Conservation (phyloP, 2,329 filamentous ascomycete species). For the Ascochyta koolunga region DNA sequence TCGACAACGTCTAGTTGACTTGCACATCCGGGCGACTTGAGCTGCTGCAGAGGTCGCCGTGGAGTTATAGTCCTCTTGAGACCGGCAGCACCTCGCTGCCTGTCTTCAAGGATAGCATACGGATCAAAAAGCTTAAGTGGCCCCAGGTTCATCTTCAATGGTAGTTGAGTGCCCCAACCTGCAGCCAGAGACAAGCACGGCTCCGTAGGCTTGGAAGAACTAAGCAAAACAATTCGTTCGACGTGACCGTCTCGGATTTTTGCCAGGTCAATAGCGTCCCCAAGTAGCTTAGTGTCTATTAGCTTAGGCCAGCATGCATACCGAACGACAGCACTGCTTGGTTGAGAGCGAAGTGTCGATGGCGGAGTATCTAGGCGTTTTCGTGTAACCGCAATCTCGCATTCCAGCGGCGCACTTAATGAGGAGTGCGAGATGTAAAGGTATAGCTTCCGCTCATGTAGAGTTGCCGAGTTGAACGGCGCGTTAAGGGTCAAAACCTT, state of each 20-base stretch:
- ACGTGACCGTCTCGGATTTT: conserved; percentile 43
- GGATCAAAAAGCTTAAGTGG: conserved; percentile 44
- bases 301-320: conserved; percentile 46
- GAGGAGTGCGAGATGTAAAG: conserved; percentile 47
- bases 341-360: conserved; percentile 34
- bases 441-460: conserved; percentile 46
- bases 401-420: conserved; percentile 41
- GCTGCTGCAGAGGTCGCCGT: conserved; percentile 26
- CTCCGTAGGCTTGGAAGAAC: conserved; percentile 25
- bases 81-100: conserved; percentile 40
- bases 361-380: conserved; percentile 41
- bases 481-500: conserved; percentile 41
- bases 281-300: conserved; percentile 32
- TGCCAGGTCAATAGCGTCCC: conserved; percentile 34
- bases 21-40: conserved; percentile 32
- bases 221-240: conserved; percentile 40
- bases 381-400: conserved; percentile 45
- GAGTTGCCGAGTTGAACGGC: conserved; percentile 45
- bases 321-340: conserved; percentile 28
- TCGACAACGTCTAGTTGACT: conserved; percentile 43
- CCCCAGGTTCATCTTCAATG: conserved; percentile 32
- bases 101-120: conserved; percentile 36
- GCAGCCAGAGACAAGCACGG: conserved; percentile 39
- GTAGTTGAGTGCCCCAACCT: conserved; percentile 47
- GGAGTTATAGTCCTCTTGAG: conserved; percentile 40